phyloP scores from a whole-genome alignment of 768 basidiomycete genomes.

The Trametes cubensis region DNA sequence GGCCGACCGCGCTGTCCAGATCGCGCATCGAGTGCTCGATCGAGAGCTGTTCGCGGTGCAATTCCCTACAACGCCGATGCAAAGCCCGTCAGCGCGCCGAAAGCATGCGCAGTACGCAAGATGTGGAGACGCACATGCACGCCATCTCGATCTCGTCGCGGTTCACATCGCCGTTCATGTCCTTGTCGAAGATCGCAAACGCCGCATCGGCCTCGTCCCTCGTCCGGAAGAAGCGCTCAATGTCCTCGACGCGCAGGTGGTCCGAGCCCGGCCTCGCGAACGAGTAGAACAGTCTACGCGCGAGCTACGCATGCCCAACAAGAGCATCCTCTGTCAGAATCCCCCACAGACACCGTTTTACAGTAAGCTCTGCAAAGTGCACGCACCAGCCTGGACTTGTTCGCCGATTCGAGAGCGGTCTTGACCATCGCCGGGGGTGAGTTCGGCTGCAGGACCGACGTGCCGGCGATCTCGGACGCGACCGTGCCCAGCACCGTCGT shows the following conservation, averaged over 20 bases:
- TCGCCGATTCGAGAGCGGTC: conserved; percentile 75
- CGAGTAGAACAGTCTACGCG: conserved; percentile 84
- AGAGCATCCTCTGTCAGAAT: neutral
- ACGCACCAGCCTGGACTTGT: conserved; percentile 71
- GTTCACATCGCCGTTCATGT: conserved; percentile 71
- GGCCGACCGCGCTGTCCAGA: conserved; percentile 85
- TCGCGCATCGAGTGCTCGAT: conserved; percentile 88
- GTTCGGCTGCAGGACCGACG: conserved; percentile 85
- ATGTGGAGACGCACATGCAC: conserved; percentile 51
- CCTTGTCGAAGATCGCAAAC: conserved; percentile 70
- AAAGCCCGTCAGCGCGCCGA: neutral
- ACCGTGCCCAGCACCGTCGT: conserved; percentile 74
- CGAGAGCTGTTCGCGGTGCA: conserved; percentile 83
- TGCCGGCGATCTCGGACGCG: conserved; percentile 61
- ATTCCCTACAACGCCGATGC: conserved; percentile 50
- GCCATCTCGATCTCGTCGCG: conserved; percentile 78
- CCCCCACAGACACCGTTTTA: neutral
- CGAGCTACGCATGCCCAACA: conserved; percentile 51
- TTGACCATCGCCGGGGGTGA: conserved; percentile 81
- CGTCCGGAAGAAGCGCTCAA: conserved; percentile 68
- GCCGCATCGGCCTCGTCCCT: conserved; percentile 69
- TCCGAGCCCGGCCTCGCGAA: conserved; percentile 67
- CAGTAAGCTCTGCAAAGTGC: neutral
- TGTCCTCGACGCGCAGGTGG: conserved; percentile 65
- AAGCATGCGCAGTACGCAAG: neutral